Base-by-base conservation (phyloP, 257 asterid genomes). In the Eucommia ulmoides region DNA sequence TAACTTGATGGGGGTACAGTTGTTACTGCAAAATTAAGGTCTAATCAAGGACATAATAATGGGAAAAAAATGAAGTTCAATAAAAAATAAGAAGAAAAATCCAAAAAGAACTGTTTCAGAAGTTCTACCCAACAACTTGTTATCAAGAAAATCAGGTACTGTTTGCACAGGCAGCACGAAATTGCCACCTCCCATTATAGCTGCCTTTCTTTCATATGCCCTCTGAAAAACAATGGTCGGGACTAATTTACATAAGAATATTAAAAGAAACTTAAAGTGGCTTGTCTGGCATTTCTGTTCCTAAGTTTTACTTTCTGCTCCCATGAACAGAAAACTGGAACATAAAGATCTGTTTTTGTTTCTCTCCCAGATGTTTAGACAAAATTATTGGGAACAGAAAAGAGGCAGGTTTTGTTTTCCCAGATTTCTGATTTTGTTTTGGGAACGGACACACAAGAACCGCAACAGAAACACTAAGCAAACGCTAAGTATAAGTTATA, bases 181-280 rank as follows among this genome's bases (percentile, higher is more conserved):
- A 65, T 74, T 65, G 51, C 98, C 98, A n/a, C 98, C 98, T 0
- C 98, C 98, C 92, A 89, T 65, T 33, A 42, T 12, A 58, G 98
- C 96, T 8, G 96, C 94, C 72, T 65, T 80, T 41, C 64, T 79
- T 63, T 89, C 98, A 0, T 80, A 74, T 51, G 54, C 54, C 69
- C 81, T 80, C 98, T 89, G 53, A 20, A 60, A 23, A 53, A 59
- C 14, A 58, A 59, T 14, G 50, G 41, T 33, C n/a, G 52, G 33
- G 49, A 20, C 14, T 11, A 47, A 19, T 16, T 45, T 10, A 8
- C n/a, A n/a, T n/a, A 25, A 51, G 23, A 52, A 46, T 2, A 17
- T 14, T 41, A 8, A 14, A 19, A 50, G 20, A 7, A 52, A 38
- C 18, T 35, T 17, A 35, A 10, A 35, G 16, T n/a, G n/a, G n/a